Percentiles rank a stretch among this genome's conserved stretches.
These are phyloP conservation scores for Protostelium mycophagum DNA, from an alignment of 78 protist genomes.

Conservation along the genomic window DNA sequence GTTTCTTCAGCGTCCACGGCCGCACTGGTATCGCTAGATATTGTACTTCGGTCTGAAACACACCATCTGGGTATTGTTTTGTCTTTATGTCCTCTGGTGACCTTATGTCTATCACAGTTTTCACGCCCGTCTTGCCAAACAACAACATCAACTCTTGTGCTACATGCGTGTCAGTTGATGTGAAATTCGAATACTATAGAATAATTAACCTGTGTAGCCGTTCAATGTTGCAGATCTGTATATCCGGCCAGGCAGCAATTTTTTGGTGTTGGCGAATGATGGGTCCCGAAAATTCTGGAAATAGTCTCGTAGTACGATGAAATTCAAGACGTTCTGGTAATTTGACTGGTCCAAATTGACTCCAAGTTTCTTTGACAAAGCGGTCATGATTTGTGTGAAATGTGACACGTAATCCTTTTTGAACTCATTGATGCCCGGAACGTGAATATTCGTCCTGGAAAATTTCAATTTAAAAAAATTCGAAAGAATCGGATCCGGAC, in stretches of 20 bases:
- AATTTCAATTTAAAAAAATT: no score
- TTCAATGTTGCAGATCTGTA: neutral
- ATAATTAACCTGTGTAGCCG: neutral
- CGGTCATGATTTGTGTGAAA: neutral
- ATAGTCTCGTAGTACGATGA: neutral
- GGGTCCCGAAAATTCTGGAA: neutral
- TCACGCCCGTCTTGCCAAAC: neutral
- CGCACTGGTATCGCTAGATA: neutral
- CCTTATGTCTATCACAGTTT: neutral
- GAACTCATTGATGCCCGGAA: neutral
- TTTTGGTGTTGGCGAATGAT: neutral
- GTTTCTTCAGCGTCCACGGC: neutral
- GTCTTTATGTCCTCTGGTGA: neutral
- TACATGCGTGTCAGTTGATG: neutral
- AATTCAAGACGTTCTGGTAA: neutral
- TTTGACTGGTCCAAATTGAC: neutral
- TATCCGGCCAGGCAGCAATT: neutral
- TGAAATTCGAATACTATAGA: neutral
- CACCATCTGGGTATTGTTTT: neutral
- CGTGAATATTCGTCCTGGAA: neutral
- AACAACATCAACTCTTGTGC: neutral
- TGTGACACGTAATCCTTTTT: neutral
- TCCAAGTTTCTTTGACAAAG: neutral
- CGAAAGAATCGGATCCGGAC: neutral
- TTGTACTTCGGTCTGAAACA: neutral